Evolutionary conservation across 805 yeast species (phyloP).

Genomic region (Candida anglica): DNA sequence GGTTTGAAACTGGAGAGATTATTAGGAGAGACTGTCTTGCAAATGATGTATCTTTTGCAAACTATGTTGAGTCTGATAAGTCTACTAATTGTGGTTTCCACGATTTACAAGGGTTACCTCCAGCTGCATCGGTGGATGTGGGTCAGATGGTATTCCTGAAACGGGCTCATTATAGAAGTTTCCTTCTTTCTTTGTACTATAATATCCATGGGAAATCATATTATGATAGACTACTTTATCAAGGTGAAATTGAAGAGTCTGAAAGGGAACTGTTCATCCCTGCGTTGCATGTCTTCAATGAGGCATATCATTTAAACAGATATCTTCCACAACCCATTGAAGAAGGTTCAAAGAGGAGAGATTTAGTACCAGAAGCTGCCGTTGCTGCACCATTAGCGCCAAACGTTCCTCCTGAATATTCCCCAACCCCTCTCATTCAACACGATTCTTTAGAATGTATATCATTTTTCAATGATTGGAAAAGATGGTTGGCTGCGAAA

Average conservation of each 20-base stretch:
- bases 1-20: slow-evolving; percentile 25
- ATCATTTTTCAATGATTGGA: slow-evolving; percentile 22
- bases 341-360: slow-evolving; percentile 8
- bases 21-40: slow-evolving; percentile 23
- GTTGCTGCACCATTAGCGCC: no score
- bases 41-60: slow-evolving; percentile 20
- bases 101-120: slow-evolving; percentile 30
- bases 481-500: slow-evolving; percentile 17
- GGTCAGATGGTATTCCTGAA: slow-evolving; percentile 36
- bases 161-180: slow-evolving; percentile 23
- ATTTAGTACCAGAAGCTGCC: slow-evolving; percentile 6
- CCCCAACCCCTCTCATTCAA: no score
- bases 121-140: slow-evolving; percentile 25
- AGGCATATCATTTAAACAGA: slow-evolving; percentile 24
- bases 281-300: slow-evolving; percentile 31
- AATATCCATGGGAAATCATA: slow-evolving; percentile 24
- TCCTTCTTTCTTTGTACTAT: slow-evolving; percentile 31
- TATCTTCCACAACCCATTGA: slow-evolving; percentile 10
- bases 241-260: slow-evolving; percentile 30
- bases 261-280: slow-evolving; percentile 32
- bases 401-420: no score
- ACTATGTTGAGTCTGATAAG: slow-evolving; percentile 15
- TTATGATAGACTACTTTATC: slow-evolving; percentile 29
- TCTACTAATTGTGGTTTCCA: slow-evolving; percentile 21
- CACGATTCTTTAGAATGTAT: no score